Evolutionary conservation across 768 basidiomycete genomes (phyloP), one percentile per base, ranked within the genome.

Genomic region (Mycena albidolilacea): DNA sequence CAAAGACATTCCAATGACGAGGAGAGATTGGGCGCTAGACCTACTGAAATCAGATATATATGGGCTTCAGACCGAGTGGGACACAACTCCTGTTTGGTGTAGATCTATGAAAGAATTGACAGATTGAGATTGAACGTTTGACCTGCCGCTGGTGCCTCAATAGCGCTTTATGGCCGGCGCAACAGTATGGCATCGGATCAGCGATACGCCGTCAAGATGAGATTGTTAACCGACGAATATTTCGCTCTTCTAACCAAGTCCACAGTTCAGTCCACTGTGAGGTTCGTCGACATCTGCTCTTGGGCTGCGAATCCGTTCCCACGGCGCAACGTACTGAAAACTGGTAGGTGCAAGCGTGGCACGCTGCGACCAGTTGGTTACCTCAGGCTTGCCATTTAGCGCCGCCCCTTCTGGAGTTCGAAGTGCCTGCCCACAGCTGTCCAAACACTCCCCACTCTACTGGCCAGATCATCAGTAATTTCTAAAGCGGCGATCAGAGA

Each of bases 341-440:
- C 3, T 30, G 30, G 30, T 30, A 30, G 30, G 52, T 17, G 30
- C 15, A 43, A 14, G 14, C 37, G 39, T 19, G 43, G 43, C 38
- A 35, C 38, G 17, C 44, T 39, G 12, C 38, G 35, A 21, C 55
- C 11, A 43, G 30, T 69, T 30, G 67, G 77, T 38, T 37, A 87
- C 87, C 30, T 30, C 30, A 30, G 30, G 30, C 78, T 85, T 80
- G 1, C 89, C 88, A 57, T 85, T 84, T 1, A 82, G 72, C 7
- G 77, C 79, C 5, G 72, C 80, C 8, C 79, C 83, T 63, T 86
- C 84, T 1, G 84, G 81, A 66, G 85, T 30, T 30, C 30, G 30
- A 77, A 14, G 85, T 85, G 0, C 84, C 87, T 9, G 84, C 85
- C 72, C 82, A 88, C 12, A 87, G 78, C 66, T 83, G 85, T 3